These are phyloP conservation scores for Camillea tinctor DNA, from an alignment of 2,329 filamentous ascomycete genomes.

Conservation along the genomic window DNA sequence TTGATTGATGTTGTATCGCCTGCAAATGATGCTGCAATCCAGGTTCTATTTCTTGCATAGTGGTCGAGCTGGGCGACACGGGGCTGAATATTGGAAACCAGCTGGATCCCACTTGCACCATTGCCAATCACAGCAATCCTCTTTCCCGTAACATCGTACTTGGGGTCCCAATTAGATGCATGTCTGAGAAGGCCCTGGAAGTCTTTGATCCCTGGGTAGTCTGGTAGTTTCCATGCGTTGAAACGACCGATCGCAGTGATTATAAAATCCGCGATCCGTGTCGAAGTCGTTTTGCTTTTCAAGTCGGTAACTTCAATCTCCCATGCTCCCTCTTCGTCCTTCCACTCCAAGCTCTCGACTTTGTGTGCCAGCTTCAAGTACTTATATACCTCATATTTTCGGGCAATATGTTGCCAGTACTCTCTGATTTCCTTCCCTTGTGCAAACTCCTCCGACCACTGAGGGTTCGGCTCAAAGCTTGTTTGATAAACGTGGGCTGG, in stretches of 20 bases:
- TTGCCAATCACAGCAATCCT: slow-evolving; percentile 62
- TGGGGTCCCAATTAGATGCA: slow-evolving; percentile 58
- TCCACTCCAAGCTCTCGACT: slow-evolving; percentile 58
- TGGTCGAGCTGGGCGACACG: slow-evolving; percentile 55
- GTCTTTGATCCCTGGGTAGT: slow-evolving; percentile 56
- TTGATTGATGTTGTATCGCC: slow-evolving; percentile 53
- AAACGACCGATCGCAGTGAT: slow-evolving; percentile 65
- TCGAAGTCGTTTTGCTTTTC: slow-evolving; percentile 36
- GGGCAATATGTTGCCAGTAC: slow-evolving; percentile 63
- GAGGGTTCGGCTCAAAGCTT: slow-evolving; percentile 64
- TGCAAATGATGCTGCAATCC: slow-evolving; percentile 64
- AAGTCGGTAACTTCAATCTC: slow-evolving; percentile 45
- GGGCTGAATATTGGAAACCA: slow-evolving; percentile 52
- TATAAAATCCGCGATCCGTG: slow-evolving; percentile 57
- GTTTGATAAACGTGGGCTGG: slow-evolving; percentile 70
- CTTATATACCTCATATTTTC: slow-evolving; percentile 63
- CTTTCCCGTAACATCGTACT: slow-evolving; percentile 49
- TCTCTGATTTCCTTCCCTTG: slow-evolving; percentile 64
- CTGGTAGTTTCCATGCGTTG: slow-evolving; percentile 62
- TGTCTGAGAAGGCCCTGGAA: slow-evolving; percentile 58
- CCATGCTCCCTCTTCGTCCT: slow-evolving; percentile 54
- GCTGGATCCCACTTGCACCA: slow-evolving; percentile 59
- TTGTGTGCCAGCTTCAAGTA: slow-evolving; percentile 53
- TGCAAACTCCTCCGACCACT: slow-evolving; percentile 69
- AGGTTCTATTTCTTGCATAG: slow-evolving; percentile 64